phyloP scores from a whole-genome alignment of 306 rosid species.

The Luffa aegyptiaca region DNA sequence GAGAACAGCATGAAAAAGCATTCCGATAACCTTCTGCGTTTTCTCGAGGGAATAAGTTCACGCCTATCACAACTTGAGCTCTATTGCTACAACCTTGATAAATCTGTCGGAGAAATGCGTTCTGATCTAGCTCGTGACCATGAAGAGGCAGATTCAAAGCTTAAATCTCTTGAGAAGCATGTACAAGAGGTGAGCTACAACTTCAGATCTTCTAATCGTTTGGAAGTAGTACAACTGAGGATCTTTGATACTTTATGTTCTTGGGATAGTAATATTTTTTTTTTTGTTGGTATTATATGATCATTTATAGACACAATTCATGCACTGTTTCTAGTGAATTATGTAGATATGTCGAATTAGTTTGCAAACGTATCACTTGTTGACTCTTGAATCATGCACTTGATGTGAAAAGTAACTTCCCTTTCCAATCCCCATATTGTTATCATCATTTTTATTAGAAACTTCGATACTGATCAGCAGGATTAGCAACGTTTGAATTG shows the following conservation, averaged over 20 bases:
- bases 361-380: background rate
- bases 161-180: slow-evolving; percentile 67
- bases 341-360: background rate
- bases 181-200: slow-evolving; percentile 62
- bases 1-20: slow-evolving; percentile 77
- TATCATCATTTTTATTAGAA: background rate
- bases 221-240: background rate
- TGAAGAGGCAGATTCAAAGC: slow-evolving; percentile 65
- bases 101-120: slow-evolving; percentile 86
- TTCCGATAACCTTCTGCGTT: slow-evolving; percentile 68
- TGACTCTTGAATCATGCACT: background rate
- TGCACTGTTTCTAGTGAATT: background rate
- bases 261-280: background rate
- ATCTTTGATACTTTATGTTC: background rate
- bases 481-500: background rate
- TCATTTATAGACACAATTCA: background rate
- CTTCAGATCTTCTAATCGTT: background rate
- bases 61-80: slow-evolving; percentile 81
- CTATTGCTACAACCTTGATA: slow-evolving; percentile 85
- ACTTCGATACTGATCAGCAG: background rate
- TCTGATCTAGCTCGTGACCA: slow-evolving; percentile 63
- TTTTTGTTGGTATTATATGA: background rate
- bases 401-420: background rate
- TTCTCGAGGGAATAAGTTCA: slow-evolving; percentile 82
- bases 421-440: background rate